Evolutionary conservation across 2,329 filamentous ascomycete species (phyloP).

Genomic region (Zasmidium citrigriseum): DNA sequence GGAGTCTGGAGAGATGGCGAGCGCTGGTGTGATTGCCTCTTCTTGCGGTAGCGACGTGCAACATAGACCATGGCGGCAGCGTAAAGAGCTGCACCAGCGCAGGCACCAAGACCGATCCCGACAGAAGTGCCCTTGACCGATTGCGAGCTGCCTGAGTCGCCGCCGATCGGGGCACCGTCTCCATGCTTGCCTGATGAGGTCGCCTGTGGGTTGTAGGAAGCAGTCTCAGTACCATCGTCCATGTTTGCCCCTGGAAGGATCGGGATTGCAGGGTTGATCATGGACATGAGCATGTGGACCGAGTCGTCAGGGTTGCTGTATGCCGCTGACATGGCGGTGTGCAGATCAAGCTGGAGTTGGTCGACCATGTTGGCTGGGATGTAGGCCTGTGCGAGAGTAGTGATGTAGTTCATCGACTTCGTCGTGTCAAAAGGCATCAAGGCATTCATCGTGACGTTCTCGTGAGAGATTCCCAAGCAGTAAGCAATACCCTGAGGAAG

Average conservation of each 20-base stretch:
- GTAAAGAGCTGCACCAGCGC: conserved; percentile 80
- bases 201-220: conserved; percentile 41
- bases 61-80: conserved; percentile 94
- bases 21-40: conserved; percentile 66
- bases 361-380: conserved; percentile 49
- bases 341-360: conserved; percentile 67
- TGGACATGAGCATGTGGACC: conserved; percentile 70
- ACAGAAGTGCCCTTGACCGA: conserved; percentile 65
- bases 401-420: conserved; percentile 71
- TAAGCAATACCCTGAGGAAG: conserved; percentile 71
- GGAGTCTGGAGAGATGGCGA: conserved; percentile 73
- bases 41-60: conserved; percentile 85
- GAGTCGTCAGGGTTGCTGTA: conserved; percentile 70
- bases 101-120: conserved; percentile 73
- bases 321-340: conserved; percentile 69
- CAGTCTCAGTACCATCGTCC: conserved; percentile 41
- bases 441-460: conserved; percentile 66
- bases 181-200: conserved; percentile 34
- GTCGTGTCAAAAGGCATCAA: conserved; percentile 77
- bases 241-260: conserved; percentile 55
- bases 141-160: conserved; percentile 54
- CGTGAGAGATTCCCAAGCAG: conserved; percentile 53
- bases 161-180: conserved; percentile 52
- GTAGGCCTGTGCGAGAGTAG: conserved; percentile 66
- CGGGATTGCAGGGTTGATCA: conserved; percentile 83